Evolutionary conservation across 2,329 filamentous ascomycete species (phyloP).

Genomic region (Sporothrix curviconia): DNA sequence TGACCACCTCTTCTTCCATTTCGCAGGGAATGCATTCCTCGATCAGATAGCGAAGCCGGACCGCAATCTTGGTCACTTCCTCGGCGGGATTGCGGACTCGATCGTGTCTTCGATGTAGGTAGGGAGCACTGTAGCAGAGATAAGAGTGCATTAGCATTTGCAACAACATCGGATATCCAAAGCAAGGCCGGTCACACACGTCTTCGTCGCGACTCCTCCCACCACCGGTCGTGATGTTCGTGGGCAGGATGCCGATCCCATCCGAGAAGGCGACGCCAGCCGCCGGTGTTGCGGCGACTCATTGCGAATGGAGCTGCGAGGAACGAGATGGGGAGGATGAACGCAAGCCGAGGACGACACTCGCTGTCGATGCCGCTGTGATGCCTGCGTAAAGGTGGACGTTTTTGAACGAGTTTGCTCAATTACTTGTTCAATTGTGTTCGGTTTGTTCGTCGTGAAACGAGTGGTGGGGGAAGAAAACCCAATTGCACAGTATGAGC

Average conservation of each 20-base stretch:
- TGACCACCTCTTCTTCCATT: constrained; percentile 68
- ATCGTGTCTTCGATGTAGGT: constrained; percentile 51
- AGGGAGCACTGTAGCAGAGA: constrained; percentile 52
- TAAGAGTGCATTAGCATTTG: background rate
- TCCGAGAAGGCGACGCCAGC: constrained; percentile 27
- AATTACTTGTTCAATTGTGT: too few species aligned
- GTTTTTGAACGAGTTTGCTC: too few species aligned
- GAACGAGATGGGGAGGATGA: background rate
- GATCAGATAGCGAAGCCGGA: constrained; percentile 84
- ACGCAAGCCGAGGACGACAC: background rate
- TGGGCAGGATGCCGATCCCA: constrained; percentile 25
- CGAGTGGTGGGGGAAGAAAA: background rate
- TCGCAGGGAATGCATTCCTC: constrained; percentile 88
- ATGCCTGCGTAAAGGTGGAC: too few species aligned
- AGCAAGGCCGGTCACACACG: constrained; percentile 20
- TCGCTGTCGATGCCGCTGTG: too few species aligned
- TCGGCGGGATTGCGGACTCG: constrained; percentile 63
- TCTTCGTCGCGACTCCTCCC: constrained; percentile 26
- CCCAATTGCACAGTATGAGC: background rate
- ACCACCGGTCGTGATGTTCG: constrained; percentile 24
- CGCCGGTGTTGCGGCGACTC: constrained; percentile 6
- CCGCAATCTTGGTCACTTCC: constrained; percentile 82
- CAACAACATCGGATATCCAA: too few species aligned
- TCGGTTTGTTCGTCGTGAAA: background rate
- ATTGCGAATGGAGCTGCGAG: too few species aligned